phyloP scores from a whole-genome alignment of 2,329 filamentous ascomycete genomes.

The Parasarocladium wereldwijsianum region DNA sequence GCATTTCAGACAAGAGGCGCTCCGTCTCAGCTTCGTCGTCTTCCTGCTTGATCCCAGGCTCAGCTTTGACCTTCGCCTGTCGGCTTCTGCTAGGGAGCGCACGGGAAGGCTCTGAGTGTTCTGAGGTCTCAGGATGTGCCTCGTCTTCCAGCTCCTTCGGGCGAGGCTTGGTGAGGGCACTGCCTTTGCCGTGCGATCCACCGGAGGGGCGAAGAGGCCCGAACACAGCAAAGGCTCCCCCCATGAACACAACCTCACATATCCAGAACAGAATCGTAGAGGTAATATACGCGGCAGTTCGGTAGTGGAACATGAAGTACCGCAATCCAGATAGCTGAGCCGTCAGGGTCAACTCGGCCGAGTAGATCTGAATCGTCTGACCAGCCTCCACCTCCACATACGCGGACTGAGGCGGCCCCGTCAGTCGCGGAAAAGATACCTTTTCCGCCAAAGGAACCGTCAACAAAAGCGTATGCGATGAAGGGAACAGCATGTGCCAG shows the following conservation, averaged over 20 bases:
- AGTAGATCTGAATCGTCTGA: constrained; percentile 63
- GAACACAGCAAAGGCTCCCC: constrained; percentile 48
- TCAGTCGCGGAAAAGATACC: constrained; percentile 41
- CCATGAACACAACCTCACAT: constrained; percentile 54
- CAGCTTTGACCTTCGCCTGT: constrained; percentile 24
- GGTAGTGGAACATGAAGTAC: constrained; percentile 79
- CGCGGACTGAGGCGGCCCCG: constrained; percentile 24
- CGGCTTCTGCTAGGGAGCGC: constrained; percentile 23
- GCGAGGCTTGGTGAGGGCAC: constrained; percentile 6
- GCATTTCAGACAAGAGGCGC: constrained; percentile 17
- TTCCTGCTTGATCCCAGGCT: constrained; percentile 18
- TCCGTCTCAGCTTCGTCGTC: constrained; percentile 9
- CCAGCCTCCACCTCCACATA: constrained; percentile 55
- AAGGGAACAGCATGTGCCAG: constrained; percentile 53
- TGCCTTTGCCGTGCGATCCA: constrained; percentile 5
- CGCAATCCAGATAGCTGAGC: constrained; percentile 64
- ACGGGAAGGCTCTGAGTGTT: constrained; percentile 28
- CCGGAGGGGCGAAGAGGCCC: constrained; percentile 16
- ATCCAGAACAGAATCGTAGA: constrained; percentile 65
- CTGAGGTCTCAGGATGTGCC: constrained; percentile 19
- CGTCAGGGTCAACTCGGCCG: constrained; percentile 49
- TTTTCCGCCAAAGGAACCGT: constrained; percentile 59
- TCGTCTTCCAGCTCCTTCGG: constrained; percentile 12
- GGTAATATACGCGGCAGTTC: constrained; percentile 50
- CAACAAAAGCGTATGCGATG: constrained; percentile 37